These are phyloP conservation scores for Adansonia gregorii DNA, from an alignment of 441 rosid species.

Conservation along the genomic window DNA sequence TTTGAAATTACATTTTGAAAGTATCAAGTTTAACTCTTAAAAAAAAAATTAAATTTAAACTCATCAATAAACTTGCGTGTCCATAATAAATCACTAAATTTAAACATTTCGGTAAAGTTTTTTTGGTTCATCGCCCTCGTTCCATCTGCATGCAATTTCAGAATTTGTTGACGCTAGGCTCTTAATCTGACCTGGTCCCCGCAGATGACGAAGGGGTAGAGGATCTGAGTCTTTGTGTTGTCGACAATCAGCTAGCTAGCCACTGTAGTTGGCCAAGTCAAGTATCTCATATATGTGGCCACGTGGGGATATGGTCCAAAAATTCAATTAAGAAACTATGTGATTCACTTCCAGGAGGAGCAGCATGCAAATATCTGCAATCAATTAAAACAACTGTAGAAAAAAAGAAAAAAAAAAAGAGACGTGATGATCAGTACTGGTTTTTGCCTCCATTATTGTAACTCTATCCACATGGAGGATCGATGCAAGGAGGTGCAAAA, in stretches of 20 bases:
- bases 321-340: too few relatives aligned
- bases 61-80: too few relatives aligned
- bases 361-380: not conserved
- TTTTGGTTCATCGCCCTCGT: too few relatives aligned
- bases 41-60: too few relatives aligned
- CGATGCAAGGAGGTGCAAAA: not conserved
- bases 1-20: too few relatives aligned
- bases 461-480: not conserved
- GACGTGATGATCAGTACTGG: not conserved
- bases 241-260: not conserved
- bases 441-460: constrained; percentile 1
- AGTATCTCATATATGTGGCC: too few relatives aligned
- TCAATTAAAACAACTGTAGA: not conserved
- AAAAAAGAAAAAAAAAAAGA: not conserved
- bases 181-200: not conserved
- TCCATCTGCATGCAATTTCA: too few relatives aligned
- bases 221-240: not conserved
- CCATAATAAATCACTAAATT: too few relatives aligned
- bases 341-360: not conserved
- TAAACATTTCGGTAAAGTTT: too few relatives aligned
- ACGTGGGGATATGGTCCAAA: too few relatives aligned
- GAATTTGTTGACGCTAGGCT: too few relatives aligned
- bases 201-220: not conserved
- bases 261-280: not conserved
- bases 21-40: too few relatives aligned